Base-by-base conservation (phyloP, 495 filamentous ascomycete genomes). In the Xylaria telfairii region DNA sequence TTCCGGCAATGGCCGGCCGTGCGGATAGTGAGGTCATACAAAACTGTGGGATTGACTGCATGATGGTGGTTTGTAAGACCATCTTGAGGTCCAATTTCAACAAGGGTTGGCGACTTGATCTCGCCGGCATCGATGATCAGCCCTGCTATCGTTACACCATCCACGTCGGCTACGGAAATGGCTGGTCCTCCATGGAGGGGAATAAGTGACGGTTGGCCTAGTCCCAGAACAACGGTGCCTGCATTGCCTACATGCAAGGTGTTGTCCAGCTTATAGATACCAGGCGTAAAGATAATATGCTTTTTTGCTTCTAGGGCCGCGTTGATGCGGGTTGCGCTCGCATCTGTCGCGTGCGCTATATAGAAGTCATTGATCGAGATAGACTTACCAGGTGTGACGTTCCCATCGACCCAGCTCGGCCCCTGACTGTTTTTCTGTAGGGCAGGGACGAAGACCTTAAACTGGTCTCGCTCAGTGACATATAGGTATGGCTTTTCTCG, bases 401-500 rank as follows among this genome's bases (percentile, higher is more conserved):
- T 49, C 3, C 67, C 72, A 49, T 69, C 24, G 2, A 56, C 28
- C 77, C 77, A 79, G 56, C 75, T 79, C 12, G 75, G 75, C 32
- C 77, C 77, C 44, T 61, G 72, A 8, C 68, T 71, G 15, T 77
- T 54, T n/a, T 65, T 57, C 65, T 77, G 72, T 34, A 79, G 49
- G 17, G 66, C 64, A 54, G 77, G 77, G 19, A 76, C 73, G 37
- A 79, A 79, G 15, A 79, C 71, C 46, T 73, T 70, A 30, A 77
- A 79, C 49, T 72, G 68, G 7, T 72, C 72, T 46, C 71, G 47
- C 32, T 28, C 47, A 15, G 44, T 73, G 57, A 77, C 47, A 39
- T 66, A 73, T 19, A 79, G 70, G 44, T 74, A 79, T 12, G 77
- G 77, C 67, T 79, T 79, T 70, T 79, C 77, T 46, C 77, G 75